Percentiles rank a stretch among this genome's conserved stretches.
These are phyloP conservation scores for Pichia sp. DNA, from an alignment of 1,139 yeast species.

Conservation along the genomic window DNA sequence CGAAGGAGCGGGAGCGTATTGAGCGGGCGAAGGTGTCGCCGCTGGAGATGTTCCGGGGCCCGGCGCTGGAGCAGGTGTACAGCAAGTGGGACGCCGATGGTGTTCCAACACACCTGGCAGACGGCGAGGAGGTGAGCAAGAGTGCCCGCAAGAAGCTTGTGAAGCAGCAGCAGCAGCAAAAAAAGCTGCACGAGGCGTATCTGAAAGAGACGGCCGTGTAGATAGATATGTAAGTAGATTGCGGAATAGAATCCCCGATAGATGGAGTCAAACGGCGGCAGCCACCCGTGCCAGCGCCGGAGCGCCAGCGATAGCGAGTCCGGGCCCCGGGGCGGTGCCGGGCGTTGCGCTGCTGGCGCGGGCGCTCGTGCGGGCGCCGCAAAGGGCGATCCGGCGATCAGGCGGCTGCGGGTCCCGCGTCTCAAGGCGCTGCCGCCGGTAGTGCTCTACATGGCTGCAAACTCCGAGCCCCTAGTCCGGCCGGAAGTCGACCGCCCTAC, in stretches of 20 bases:
- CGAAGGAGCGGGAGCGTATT: conserved; percentile 59
- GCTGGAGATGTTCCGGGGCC: conserved; percentile 61
- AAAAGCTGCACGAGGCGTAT: conserved; percentile 73
- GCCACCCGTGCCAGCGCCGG: no score
- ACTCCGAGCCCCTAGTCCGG: background rate
- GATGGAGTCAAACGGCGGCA: no score
- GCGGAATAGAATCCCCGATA: no score
- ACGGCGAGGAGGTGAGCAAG: conserved; percentile 86
- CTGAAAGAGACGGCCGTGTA: conserved; percentile 1
- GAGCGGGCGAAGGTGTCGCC: conserved; percentile 73
- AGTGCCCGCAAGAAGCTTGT: conserved; percentile 76
- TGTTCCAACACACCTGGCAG: conserved; percentile 67
- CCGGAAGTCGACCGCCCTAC: no score
- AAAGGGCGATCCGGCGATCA: no score
- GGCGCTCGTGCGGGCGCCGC: no score
- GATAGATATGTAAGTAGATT: background rate
- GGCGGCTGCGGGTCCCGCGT: no score
- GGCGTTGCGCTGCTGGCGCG: no score
- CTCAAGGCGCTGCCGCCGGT: background rate
- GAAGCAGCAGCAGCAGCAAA: conserved; percentile 76
- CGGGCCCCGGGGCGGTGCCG: no score
- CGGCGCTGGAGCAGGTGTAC: conserved; percentile 35
- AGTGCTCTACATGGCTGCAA: background rate
- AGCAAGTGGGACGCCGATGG: conserved; percentile 84
- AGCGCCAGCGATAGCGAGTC: no score